These are phyloP conservation scores for Trametes sp. DNA, from an alignment of 1,284 basidiomycete genomes.

Conservation along the genomic window DNA sequence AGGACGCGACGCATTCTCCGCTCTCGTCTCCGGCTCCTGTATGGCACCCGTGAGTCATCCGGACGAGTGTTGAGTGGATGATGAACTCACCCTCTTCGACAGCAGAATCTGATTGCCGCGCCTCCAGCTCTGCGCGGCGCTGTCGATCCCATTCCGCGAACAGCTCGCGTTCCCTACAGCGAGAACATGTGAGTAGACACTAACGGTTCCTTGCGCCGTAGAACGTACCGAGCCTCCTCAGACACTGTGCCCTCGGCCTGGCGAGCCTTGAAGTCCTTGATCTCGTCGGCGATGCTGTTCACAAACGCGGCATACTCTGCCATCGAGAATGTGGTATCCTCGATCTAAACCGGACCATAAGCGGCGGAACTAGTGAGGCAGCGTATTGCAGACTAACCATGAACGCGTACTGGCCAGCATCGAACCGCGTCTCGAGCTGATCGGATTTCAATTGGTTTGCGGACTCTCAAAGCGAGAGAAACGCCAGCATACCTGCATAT, in stretches of 20 bases:
- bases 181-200: neutral
- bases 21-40: slow-evolving; percentile 13
- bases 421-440: slow-evolving; percentile 64
- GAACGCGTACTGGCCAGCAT: slow-evolving; percentile 67
- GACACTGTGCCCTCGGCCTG: slow-evolving; percentile 46
- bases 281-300: slow-evolving; percentile 51
- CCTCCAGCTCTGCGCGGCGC: slow-evolving; percentile 19
- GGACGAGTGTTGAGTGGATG: no score
- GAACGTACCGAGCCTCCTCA: slow-evolving; percentile 52
- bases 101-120: neutral
- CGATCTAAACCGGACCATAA: slow-evolving; percentile 46
- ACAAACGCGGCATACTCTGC: slow-evolving; percentile 56
- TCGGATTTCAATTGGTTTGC: neutral
- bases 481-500: slow-evolving; percentile 47
- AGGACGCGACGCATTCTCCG: slow-evolving; percentile 44
- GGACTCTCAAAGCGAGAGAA: neutral
- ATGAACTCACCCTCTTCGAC: neutral
- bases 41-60: neutral
- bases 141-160: slow-evolving; percentile 31
- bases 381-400: slow-evolving; percentile 45
- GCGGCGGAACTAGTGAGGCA: neutral
- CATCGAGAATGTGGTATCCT: slow-evolving; percentile 60
- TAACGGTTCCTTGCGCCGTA: neutral
- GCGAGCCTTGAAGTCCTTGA: slow-evolving; percentile 50
- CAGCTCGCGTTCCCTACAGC: slow-evolving; percentile 30